Base-by-base conservation (phyloP, 495 filamentous ascomycete genomes). In the Haplographium delicatum region DNA sequence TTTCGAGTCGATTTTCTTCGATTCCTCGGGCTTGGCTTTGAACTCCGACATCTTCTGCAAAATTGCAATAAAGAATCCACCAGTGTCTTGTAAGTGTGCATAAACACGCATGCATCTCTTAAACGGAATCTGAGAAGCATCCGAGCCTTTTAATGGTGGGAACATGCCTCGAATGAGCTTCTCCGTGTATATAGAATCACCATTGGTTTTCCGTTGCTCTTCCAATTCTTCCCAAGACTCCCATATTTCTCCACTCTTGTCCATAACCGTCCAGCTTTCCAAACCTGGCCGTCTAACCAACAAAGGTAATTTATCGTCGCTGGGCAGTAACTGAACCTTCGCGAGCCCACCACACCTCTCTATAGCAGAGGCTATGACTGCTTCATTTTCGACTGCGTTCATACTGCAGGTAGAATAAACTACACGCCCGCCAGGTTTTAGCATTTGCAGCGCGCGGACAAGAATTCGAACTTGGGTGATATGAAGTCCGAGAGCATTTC, bases 371-470 rank as follows among this genome's bases (percentile, higher is more conserved):
- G 86, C 76, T 49, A 98, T 69, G 18, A 97, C 89, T n/a, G 94
- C 86, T 71, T 98, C 93, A 62, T 98, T 95, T 66, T 98, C 93
- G 19, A 97, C 76, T 0, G 93, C 91, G 67, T 96, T 98, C 85
- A 98, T 86, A 66, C 88, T 94, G 72, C 93, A 98, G 13, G 93
- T 97, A 5, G 91, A 96, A 70, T 97, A 98, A 23, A 97, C 90
- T 7, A 96, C 84, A 39, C 89, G 80, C 51, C 93, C 93, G 26
- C 93, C 93, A 34, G 88, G 85, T 68, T 96, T 97, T 18, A 97
- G 74, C 88, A 98, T 91, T 69, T 98, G 94, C 41, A 98, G 72
- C 16, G 90, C 90, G 47, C 94, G 86, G 44, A 95, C 84, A 44
- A 97, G 73, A 60, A 98, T 98, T 6, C 91, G 78, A 26, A 85